A percentile compares a stretch with the other conserved stretches of the same genome.
phyloP scores from a whole-genome alignment of 352 stramenopile genomes.

The Phytophthora sp. region DNA sequence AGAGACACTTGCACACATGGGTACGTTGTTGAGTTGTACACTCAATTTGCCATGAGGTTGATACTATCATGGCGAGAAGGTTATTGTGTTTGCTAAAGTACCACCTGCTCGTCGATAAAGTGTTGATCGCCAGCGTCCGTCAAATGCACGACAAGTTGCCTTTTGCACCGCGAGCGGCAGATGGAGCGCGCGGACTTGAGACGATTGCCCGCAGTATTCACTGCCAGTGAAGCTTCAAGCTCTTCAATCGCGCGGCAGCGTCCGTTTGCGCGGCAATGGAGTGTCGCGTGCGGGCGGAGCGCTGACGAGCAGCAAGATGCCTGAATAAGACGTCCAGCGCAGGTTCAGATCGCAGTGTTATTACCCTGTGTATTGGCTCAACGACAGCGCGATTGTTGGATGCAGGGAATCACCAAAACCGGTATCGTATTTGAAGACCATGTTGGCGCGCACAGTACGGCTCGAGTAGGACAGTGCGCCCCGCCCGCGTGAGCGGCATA shows the following conservation, averaged over 20 bases:
- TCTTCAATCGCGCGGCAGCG: slow-evolving; percentile 20
- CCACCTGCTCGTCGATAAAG: not conserved
- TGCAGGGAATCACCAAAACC: slow-evolving; percentile 1
- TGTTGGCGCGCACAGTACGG: not conserved
- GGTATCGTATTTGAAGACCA: not conserved
- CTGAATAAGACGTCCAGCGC: slow-evolving; percentile 8
- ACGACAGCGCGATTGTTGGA: slow-evolving; percentile 12
- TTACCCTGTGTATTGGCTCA: too few relatives aligned
- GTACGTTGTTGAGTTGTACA: slow-evolving; percentile 29
- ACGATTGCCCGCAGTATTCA: slow-evolving; percentile 19
- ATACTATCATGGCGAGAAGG: slow-evolving; percentile 1
- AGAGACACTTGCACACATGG: slow-evolving; percentile 29
- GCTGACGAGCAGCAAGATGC: slow-evolving; percentile 9
- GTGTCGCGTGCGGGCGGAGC: slow-evolving; percentile 9
- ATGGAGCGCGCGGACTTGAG: slow-evolving; percentile 21
- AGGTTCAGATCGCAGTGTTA: not conserved
- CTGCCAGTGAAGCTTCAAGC: slow-evolving; percentile 20
- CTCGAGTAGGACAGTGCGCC: not conserved
- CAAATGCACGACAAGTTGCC: slow-evolving; percentile 21
- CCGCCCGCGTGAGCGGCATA: too few relatives aligned
- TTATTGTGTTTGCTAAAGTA: not conserved
- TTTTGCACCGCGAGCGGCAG: slow-evolving; percentile 10
- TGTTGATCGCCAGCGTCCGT: slow-evolving; percentile 14
- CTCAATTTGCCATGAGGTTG: slow-evolving; percentile 3
- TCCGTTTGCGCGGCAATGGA: slow-evolving; percentile 9